Evolutionary conservation across 2,329 filamentous ascomycete species (phyloP).

Genomic region (Colletotrichum paranaense): DNA sequence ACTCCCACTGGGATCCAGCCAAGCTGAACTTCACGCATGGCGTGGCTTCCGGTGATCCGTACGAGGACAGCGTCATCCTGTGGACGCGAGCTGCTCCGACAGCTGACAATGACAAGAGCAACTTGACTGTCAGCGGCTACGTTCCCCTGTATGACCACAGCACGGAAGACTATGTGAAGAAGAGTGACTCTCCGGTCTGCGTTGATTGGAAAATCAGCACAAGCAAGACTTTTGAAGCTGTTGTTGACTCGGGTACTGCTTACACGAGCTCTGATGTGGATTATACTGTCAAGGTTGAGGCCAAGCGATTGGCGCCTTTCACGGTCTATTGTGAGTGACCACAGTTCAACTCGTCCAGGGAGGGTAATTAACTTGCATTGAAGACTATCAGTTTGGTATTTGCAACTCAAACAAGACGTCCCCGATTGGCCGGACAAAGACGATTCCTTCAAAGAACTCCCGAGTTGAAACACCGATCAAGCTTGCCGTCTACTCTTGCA

Average conservation of each 20-base stretch:
- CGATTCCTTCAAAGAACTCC: conserved; percentile 68
- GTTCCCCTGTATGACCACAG: conserved; percentile 59
- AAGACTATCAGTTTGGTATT: conserved; percentile 73
- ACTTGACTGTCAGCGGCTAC: conserved; percentile 55
- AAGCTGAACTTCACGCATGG: conserved; percentile 74
- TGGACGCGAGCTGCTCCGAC: conserved; percentile 61
- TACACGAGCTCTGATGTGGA: conserved; percentile 81
- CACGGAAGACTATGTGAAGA: conserved; percentile 58
- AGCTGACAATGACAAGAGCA: conserved; percentile 57
- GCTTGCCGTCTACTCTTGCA: conserved; percentile 78
- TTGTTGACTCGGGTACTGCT: conserved; percentile 67
- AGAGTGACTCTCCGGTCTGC: conserved; percentile 67
- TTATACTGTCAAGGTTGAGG: conserved; percentile 81
- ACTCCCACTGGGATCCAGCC: conserved; percentile 54
- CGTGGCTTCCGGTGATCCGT: conserved; percentile 61
- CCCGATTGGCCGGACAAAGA: conserved; percentile 76
- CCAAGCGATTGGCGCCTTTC: conserved; percentile 69
- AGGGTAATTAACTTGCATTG: not conserved
- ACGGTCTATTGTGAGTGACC: conserved; percentile 65
- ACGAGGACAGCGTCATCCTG: conserved; percentile 68
- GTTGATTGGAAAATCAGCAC: conserved; percentile 72
- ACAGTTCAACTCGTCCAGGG: conserved; percentile 39
- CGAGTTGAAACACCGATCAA: conserved; percentile 64
- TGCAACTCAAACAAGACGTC: conserved; percentile 72
- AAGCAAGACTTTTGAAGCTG: conserved; percentile 51